phyloP scores from a whole-genome alignment of 169 alveolate species.

The Plasmodium blacklocki region DNA sequence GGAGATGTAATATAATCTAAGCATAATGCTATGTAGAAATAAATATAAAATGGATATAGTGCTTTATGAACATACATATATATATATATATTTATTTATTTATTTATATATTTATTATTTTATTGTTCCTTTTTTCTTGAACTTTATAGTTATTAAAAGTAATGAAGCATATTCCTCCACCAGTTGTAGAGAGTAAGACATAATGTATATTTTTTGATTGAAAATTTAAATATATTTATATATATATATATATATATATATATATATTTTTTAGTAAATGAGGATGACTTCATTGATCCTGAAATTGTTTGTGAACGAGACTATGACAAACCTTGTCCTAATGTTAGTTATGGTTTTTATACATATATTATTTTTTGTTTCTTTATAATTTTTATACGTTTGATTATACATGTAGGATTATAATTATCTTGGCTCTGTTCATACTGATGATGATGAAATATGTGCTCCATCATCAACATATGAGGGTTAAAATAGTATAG shows the following conservation, averaged over 20 bases:
- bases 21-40: no score
- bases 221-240: neutral
- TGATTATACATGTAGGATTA: slow-evolving; percentile 29
- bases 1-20: slow-evolving; percentile 40
- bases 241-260: neutral
- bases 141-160: slow-evolving; percentile 30
- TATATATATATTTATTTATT: neutral
- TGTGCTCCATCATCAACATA: slow-evolving; percentile 71
- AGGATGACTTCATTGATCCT: slow-evolving; percentile 76
- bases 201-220: neutral
- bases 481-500: slow-evolving; percentile 46
- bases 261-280: slow-evolving; percentile 29
- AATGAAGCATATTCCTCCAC: slow-evolving; percentile 56
- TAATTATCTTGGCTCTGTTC: slow-evolving; percentile 55
- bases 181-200: slow-evolving; percentile 38
- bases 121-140: neutral
- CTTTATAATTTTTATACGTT: neutral
- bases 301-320: slow-evolving; percentile 83
- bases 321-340: slow-evolving; percentile 84
- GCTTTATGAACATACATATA: neutral
- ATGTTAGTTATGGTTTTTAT: slow-evolving; percentile 77
- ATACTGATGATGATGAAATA: slow-evolving; percentile 41
- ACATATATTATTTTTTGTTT: slow-evolving; percentile 73
- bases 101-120: neutral
- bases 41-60: no score